Conservation (phyloP, 805 yeast species). For the Kazachstania africana region DNA sequence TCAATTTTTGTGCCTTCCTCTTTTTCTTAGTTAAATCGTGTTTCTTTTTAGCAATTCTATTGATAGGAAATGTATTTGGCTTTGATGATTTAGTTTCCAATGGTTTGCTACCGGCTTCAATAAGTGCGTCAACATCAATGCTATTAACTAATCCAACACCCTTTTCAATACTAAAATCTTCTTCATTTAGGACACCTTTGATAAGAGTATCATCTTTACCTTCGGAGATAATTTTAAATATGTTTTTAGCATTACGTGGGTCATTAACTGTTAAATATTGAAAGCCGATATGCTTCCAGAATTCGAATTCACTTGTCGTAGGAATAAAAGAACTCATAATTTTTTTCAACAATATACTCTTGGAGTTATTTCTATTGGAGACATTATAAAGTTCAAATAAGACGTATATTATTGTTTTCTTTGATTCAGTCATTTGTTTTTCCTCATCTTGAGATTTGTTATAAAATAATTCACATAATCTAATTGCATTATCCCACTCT, state of each 20-base stretch:
- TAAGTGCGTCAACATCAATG: conserved; percentile 15
- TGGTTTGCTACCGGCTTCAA: conserved; percentile 11
- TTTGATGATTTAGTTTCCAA: conserved; percentile 8
- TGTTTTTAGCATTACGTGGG: conserved; percentile 7
- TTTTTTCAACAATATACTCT: conserved; percentile 9
- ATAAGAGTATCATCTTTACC: conserved; percentile 7
- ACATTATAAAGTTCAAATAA: conserved; percentile 17
- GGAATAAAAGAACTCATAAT: conserved; percentile 1
- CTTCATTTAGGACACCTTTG: conserved; percentile 5
- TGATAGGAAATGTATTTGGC: conserved; percentile 2
- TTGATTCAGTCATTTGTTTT: background rate
- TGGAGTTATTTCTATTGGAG: conserved; percentile 14
- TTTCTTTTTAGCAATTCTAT: conserved; percentile 22
- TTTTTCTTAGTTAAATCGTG: conserved; percentile 14
- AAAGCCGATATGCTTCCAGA: conserved; percentile 23
- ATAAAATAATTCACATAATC: conserved; percentile 15
- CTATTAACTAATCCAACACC: conserved; percentile 10
- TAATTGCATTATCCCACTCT: conserved; percentile 21
- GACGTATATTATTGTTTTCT: conserved; percentile 9
- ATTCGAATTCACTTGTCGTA: conserved; percentile 3
- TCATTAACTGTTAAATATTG: conserved; percentile 15
- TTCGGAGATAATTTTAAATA: conserved; percentile 3
- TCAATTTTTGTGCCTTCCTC: conserved; percentile 12
- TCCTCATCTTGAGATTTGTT: conserved; percentile 6
- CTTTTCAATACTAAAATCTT: conserved; percentile 6